Conservation (phyloP, 768 basidiomycete species). For the Bullera alba region DNA sequence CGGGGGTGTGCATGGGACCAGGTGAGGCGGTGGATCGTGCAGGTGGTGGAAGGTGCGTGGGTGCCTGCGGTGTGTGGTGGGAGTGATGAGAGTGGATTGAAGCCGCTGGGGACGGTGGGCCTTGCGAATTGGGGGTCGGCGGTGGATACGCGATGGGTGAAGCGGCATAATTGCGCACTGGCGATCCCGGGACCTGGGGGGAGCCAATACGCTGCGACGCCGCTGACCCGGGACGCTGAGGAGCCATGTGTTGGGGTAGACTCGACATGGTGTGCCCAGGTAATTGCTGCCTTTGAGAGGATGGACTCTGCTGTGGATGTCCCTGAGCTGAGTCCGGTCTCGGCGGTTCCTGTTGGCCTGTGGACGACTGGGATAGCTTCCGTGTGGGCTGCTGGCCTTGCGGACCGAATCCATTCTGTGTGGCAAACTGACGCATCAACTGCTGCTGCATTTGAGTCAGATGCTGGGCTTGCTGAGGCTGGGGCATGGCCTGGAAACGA, state of each 20-base stretch:
- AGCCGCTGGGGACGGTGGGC: background rate
- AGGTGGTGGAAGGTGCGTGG: background rate
- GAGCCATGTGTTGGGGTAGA: slow-evolving; percentile 35
- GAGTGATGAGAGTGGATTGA: slow-evolving; percentile 1
- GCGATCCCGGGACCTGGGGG: slow-evolving; percentile 22
- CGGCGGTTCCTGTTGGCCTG: slow-evolving; percentile 18
- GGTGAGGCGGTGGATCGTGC: too few relatives aligned
- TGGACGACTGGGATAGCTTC: slow-evolving; percentile 8
- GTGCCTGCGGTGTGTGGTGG: background rate
- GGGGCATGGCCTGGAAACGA: too few relatives aligned
- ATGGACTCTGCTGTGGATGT: slow-evolving; percentile 48
- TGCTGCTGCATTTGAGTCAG: slow-evolving; percentile 13
- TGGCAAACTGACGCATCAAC: slow-evolving; percentile 10
- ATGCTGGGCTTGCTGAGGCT: slow-evolving; percentile 10
- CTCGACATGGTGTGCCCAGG: slow-evolving; percentile 19
- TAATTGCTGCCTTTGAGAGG: slow-evolving; percentile 17
- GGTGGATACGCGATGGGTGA: slow-evolving; percentile 6
- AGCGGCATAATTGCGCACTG: background rate
- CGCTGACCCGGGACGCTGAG: slow-evolving; percentile 33
- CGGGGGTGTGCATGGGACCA: too few relatives aligned
- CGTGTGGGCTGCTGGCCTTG: slow-evolving; percentile 8
- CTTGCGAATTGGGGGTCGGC: background rate
- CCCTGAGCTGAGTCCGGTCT: slow-evolving; percentile 5
- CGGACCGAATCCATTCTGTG: slow-evolving; percentile 5
- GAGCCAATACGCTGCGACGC: slow-evolving; percentile 32